These are phyloP conservation scores for Pseudonectria foliicola DNA, from an alignment of 2,329 filamentous ascomycete species.

Conservation along the genomic window DNA sequence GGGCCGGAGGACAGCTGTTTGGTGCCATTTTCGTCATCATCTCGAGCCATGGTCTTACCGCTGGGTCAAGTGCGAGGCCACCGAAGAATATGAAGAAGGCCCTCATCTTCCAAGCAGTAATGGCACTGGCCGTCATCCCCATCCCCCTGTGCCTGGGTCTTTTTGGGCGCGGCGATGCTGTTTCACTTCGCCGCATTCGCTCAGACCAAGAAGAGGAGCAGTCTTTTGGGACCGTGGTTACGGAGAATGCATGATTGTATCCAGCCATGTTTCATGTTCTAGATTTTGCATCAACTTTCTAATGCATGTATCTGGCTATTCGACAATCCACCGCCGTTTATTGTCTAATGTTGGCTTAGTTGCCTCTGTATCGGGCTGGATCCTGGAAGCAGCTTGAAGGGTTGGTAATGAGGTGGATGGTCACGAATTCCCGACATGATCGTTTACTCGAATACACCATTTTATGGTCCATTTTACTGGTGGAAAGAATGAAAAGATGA, in stretches of 20 bases:
- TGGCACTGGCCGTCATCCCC: constrained; percentile 59
- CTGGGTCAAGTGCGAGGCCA: constrained; percentile 43
- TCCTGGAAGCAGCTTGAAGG: too few species aligned
- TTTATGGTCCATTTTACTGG: too few species aligned
- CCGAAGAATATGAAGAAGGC: constrained; percentile 67
- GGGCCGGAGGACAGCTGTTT: constrained; percentile 78
- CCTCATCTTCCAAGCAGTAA: constrained; percentile 70
- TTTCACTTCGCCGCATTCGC: constrained; percentile 43
- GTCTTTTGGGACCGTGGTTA: constrained; percentile 11
- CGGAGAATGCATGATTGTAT: constrained; percentile 11
- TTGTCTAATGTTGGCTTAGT: too few species aligned
- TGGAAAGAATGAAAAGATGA: too few species aligned
- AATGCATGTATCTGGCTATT: too few species aligned
- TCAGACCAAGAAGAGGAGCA: constrained; percentile 31
- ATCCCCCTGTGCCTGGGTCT: constrained; percentile 62
- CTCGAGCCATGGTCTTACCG: constrained; percentile 63
- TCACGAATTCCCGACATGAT: too few species aligned
- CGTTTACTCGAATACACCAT: too few species aligned
- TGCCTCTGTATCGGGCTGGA: too few species aligned
- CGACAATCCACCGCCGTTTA: too few species aligned
- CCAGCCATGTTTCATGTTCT: too few species aligned
- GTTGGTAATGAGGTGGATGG: too few species aligned
- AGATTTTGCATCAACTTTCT: too few species aligned
- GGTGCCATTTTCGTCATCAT: constrained; percentile 81
- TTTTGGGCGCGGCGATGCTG: constrained; percentile 53